A percentile compares a stretch with the other conserved stretches of the same genome.
Evolutionary conservation across 2,329 filamentous ascomycete species (phyloP).

Genomic region (Aureobasidium zeae): DNA sequence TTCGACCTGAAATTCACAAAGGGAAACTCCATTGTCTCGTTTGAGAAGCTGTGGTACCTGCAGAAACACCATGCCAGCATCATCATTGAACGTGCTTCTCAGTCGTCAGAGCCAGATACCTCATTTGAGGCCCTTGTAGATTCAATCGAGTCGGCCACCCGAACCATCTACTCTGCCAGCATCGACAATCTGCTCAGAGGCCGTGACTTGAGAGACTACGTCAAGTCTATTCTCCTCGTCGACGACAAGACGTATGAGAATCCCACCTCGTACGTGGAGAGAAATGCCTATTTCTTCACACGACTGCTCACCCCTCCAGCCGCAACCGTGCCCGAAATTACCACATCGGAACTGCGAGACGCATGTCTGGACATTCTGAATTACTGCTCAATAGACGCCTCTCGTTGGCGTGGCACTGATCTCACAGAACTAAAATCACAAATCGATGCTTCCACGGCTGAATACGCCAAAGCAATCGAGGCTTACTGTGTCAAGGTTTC

Average conservation of each 20-base stretch:
- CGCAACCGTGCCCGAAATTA: constrained; percentile 6
- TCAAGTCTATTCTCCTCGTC: constrained; percentile 42
- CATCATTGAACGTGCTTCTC: constrained; percentile 24
- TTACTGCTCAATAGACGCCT: neutral
- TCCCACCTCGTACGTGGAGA: constrained; percentile 45
- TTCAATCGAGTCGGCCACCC: constrained; percentile 25
- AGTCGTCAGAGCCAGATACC: constrained; percentile 7
- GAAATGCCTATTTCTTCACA: constrained; percentile 50
- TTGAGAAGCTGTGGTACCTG: constrained; percentile 70
- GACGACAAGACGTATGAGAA: constrained; percentile 51
- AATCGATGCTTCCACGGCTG: neutral
- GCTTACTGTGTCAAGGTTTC: neutral
- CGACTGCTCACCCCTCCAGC: constrained; percentile 14
- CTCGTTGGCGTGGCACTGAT: neutral
- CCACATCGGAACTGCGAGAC: neutral
- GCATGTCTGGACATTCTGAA: constrained; percentile 6
- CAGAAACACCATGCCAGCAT: constrained; percentile 59
- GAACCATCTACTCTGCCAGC: constrained; percentile 16
- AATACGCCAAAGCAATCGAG: neutral
- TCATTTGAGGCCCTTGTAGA: constrained; percentile 31
- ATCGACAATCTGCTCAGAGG: constrained; percentile 21
- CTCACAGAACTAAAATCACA: neutral
- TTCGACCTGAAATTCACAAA: constrained; percentile 84
- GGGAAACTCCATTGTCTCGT: constrained; percentile 75
- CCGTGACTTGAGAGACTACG: constrained; percentile 38